These are phyloP conservation scores for Acanthamoeba sp. DNA, from an alignment of 208 protist species.

Conservation along the genomic window DNA sequence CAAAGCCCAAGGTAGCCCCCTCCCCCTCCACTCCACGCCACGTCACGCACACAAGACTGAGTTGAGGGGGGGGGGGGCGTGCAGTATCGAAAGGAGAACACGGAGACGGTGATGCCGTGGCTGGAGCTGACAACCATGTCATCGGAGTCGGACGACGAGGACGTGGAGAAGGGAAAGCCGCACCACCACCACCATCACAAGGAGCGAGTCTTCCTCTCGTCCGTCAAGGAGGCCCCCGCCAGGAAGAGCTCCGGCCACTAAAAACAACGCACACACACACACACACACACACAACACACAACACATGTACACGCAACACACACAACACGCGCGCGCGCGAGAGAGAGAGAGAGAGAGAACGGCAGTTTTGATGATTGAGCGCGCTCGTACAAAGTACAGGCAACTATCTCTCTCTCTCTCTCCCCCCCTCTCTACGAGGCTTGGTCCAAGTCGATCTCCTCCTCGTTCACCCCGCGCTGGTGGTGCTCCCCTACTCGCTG, in stretches of 20 bases:
- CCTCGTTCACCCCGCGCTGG: neutral
- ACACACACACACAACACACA: neutral
- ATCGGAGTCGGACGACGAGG: slow-evolving; percentile 3
- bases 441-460: slow-evolving; percentile 46
- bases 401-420: neutral
- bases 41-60: neutral
- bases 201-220: slow-evolving; percentile 22
- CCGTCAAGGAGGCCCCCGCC: neutral
- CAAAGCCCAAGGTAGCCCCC: slow-evolving; percentile 36
- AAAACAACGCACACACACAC: neutral
- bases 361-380: neutral
- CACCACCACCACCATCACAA: slow-evolving; percentile 1
- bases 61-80: neutral
- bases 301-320: neutral
- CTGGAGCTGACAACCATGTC: slow-evolving; percentile 10
- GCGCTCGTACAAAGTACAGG: neutral
- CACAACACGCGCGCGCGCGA: neutral
- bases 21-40: neutral
- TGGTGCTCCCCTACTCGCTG: neutral
- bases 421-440: no score
- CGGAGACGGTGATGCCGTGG: slow-evolving; percentile 33
- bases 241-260: neutral
- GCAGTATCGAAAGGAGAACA: slow-evolving; percentile 30
- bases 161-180: slow-evolving; percentile 22
- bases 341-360: neutral